These are phyloP conservation scores for Mucor racemosus DNA, from an alignment of 371 early-diverging fungal species.

Conservation along the genomic window DNA sequence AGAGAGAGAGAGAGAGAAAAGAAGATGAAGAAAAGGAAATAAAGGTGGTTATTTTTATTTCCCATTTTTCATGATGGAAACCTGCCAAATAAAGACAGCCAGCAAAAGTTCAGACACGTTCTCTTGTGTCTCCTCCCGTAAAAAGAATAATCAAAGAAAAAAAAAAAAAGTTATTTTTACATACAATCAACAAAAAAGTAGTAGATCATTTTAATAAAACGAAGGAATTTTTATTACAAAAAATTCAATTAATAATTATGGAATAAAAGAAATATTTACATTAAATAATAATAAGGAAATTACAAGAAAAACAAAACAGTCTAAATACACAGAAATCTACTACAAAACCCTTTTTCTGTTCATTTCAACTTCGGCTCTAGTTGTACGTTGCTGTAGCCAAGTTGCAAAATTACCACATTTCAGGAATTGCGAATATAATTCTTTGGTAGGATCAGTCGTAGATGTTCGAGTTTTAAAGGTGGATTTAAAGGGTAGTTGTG, in stretches of 20 bases:
- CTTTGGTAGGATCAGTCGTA: constrained; percentile 52
- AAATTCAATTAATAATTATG: neutral
- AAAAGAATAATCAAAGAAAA: neutral
- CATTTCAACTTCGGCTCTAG: constrained; percentile 58
- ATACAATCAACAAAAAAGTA: neutral
- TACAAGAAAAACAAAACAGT: neutral
- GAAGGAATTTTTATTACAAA: neutral
- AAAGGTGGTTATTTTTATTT: constrained; percentile 8
- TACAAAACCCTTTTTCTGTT: neutral
- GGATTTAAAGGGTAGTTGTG: constrained; percentile 58
- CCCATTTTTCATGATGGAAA: constrained; percentile 22
- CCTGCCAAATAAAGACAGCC: constrained; percentile 42
- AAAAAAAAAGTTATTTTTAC: neutral
- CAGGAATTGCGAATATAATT: constrained; percentile 87
- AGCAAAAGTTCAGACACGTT: constrained; percentile 34
- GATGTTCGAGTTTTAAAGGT: constrained; percentile 56
- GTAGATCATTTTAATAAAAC: neutral
- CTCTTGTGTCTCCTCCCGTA: constrained; percentile 11
- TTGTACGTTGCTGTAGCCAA: constrained; percentile 88
- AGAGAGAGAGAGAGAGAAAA: neutral
- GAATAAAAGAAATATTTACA: constrained; percentile 4
- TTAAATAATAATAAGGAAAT: neutral
- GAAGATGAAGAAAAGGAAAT: constrained; percentile 10
- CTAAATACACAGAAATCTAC: neutral
- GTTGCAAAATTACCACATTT: constrained; percentile 95